Base-by-base conservation (phyloP, 306 rosid species). In the Lagenaria siceraria region DNA sequence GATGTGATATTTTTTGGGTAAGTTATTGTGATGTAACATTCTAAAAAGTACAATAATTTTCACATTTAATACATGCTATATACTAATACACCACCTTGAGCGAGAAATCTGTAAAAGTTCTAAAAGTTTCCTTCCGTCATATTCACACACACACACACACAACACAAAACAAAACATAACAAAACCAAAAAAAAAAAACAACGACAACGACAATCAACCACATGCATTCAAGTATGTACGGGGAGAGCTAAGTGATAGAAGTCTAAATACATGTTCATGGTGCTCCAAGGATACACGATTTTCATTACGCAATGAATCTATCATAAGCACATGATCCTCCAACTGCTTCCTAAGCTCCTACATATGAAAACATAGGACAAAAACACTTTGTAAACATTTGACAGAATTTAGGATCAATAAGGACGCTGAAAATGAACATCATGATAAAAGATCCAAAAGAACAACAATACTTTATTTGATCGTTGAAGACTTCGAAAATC, bases 331-430 rank as follows among this genome's bases (percentile, higher is more conserved):
- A 71, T 90, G 99, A 81, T 62, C 78, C 82, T 95, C 99, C 83
- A 95, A 85, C 84, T 90, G 99, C 91, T 90, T 92, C 87, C 99
- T 90, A 82, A 95, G 84, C 83, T 92, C 97, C 99, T 95, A 88
- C 66, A 72, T 75, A 53, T 78, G 60, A 52, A 48, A 73, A 31
- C 78, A 36, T 43, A 7, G 48, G 65, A 66, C 77, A 24, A 56
- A 46, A 79, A n/a, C 33, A 36, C 62, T 48, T 24, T 66, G 21
- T 76, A 79, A 61, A 6, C 77, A 42, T 4, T 36, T 60, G 52
- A 38, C 15, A 59, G 24, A 31, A 21, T 62, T 63, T 21, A 59
- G 70, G 24, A 60, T 35, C 61, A 62, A 19, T 21, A 78, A 74
- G 24, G 78, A 22, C 8, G 5, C 12, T 25, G 76, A 14, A 69